Percentiles rank a stretch among this genome's conserved stretches.
phyloP scores from a whole-genome alignment of 2,329 filamentous ascomycete species.

The Penicillium vulpinum region DNA sequence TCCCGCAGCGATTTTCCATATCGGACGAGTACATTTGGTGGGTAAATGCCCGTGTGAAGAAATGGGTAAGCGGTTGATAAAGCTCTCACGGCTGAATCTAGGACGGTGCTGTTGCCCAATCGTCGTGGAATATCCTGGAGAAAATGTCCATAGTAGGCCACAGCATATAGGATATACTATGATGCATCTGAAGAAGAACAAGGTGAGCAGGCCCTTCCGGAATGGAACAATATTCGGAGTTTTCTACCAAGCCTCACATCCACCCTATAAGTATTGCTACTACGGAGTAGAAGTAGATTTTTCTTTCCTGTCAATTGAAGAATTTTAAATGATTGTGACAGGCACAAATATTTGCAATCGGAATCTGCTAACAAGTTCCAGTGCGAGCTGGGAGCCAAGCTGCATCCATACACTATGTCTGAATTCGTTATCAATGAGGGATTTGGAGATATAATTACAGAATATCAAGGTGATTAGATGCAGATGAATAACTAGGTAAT shows the following conservation, averaged over 20 bases:
- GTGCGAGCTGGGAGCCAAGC: background rate
- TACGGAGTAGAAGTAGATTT: too few relatives aligned
- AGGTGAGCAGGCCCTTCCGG: too few relatives aligned
- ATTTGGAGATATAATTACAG: background rate
- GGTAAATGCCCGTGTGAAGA: conserved; percentile 17
- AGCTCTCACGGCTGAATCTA: conserved; percentile 26
- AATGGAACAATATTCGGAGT: too few relatives aligned
- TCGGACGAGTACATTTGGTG: conserved; percentile 13
- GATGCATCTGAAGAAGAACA: too few relatives aligned
- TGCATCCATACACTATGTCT: background rate
- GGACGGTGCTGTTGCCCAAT: conserved; percentile 22
- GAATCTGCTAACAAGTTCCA: background rate
- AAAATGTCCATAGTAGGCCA: conserved; percentile 28
- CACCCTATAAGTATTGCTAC: too few relatives aligned
- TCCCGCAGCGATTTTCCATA: conserved; percentile 26
- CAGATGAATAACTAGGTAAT: background rate
- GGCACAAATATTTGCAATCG: background rate
- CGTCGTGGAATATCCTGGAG: conserved; percentile 23
- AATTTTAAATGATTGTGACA: background rate
- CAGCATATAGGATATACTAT: conserved; percentile 22
- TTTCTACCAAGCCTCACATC: too few relatives aligned
- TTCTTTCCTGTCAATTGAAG: background rate
- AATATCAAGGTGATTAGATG: background rate
- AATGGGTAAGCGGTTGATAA: conserved; percentile 21
- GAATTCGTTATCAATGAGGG: background rate